Evolutionary conservation across 495 filamentous ascomycete species (phyloP), one percentile per base, ranked within the genome.

Genomic region (Massariosphaeria phaeospora): DNA sequence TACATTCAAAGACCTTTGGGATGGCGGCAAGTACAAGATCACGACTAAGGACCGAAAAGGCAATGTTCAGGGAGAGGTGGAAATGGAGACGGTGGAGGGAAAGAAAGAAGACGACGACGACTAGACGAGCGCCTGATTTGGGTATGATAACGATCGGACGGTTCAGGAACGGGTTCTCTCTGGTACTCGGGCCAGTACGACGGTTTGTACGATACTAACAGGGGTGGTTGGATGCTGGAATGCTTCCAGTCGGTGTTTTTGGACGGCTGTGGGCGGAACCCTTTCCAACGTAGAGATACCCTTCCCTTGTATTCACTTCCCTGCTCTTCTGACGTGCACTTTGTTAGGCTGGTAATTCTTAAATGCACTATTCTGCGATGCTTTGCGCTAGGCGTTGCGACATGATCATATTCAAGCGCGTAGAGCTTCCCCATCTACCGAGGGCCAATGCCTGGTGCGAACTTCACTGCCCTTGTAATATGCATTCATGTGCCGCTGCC

Each of bases 1-100:
- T 29, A 91, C 91, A 1, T 86, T 94, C 33, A 98, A 97, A 71
- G 84, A 86, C 65, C 72, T 85, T 20, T 84, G 79, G 79, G 57
- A 87, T 43, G 81, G 84, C 18, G 89, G 87, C 20, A 85, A 84
- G 65, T 98, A 98, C 67, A 78, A 80, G 34, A 79, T 95, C 42
- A 73, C 73, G 10, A 74, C 78, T 39, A 66, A 67, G 52, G 76
- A 84, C 65, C 66, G 66, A 46, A 79, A 71, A 59, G 80, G 79
- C 10, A 52, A 48, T 41, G 33, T 67, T 26, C 49, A 69, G 13
- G 63, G 58, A 30, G 55, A 64, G 42, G 47, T 70, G n/a, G 64
- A 64, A 39, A 68, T 75, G 29, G 63, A 67, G 48, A 64, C 66
- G 0, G 63, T 58, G 35, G 52, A 60, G 43, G 42, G 48, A 24